A percentile compares a stretch with the other conserved stretches of the same genome.
phyloP scores from a whole-genome alignment of 2,329 filamentous ascomycete genomes.

The Trichoderma sp. region DNA sequence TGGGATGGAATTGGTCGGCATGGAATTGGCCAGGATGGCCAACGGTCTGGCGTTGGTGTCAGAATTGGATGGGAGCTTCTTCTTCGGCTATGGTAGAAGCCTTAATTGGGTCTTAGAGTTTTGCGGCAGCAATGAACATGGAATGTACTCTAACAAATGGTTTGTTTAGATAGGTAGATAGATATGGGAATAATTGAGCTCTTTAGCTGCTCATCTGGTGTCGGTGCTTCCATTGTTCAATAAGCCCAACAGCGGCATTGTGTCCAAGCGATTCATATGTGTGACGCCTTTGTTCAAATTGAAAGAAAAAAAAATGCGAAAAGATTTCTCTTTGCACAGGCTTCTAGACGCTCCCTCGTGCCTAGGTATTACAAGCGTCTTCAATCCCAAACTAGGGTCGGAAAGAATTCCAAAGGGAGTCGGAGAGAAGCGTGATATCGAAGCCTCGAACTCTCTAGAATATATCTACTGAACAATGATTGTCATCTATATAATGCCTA shows the following conservation, averaged over 20 bases:
- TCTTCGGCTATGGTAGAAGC: not conserved
- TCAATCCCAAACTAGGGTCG: not conserved
- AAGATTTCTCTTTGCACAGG: not conserved
- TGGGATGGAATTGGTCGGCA: not conserved
- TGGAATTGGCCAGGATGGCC: not conserved
- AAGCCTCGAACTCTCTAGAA: not conserved
- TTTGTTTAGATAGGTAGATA: not conserved
- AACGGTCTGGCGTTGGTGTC: not conserved
- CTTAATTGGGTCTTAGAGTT: not conserved
- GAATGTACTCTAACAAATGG: not conserved
- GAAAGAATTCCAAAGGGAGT: too few species aligned
- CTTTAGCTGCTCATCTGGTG: not conserved
- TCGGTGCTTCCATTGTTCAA: not conserved
- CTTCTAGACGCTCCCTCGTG: not conserved
- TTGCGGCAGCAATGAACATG: not conserved
- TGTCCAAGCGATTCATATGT: not conserved
- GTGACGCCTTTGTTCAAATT: not conserved
- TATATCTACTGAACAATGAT: not conserved
- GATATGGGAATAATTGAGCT: not conserved
- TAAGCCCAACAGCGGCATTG: not conserved
- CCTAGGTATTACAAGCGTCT: not conserved
- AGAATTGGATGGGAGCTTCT: not conserved
- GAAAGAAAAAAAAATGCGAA: not conserved
- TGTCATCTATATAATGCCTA: not conserved
- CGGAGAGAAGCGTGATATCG: not conserved